Percentiles rank a stretch among this genome's conserved stretches.
Conservation (phyloP, 202 grass and related monocot genomes). For the Carex arenaria region DNA sequence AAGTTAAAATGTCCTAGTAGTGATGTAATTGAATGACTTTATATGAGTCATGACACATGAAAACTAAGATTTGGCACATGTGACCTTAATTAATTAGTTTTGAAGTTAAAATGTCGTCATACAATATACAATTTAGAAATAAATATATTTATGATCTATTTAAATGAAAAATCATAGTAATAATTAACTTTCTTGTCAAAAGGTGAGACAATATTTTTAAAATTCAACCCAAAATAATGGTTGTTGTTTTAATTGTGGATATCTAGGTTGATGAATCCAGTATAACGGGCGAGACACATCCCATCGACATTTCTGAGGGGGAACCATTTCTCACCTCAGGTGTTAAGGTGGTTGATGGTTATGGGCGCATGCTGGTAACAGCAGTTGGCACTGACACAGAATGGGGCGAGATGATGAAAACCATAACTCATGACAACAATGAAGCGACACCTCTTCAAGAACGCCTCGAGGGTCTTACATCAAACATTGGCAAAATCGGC, state of each 20-base stretch:
- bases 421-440: slow-evolving; percentile 39
- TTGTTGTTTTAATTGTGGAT: not conserved
- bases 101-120: not conserved
- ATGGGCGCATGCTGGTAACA: slow-evolving; percentile 56
- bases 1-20: too few relatives aligned
- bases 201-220: not conserved
- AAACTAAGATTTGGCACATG: not conserved
- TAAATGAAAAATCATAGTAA: not conserved
- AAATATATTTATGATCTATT: not conserved
- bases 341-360: slow-evolving; percentile 73
- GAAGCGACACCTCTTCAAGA: slow-evolving; percentile 71
- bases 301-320: slow-evolving; percentile 24
- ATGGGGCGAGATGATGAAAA: slow-evolving; percentile 91
- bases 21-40: not conserved
- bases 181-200: not conserved
- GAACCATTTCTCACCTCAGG: slow-evolving; percentile 57
- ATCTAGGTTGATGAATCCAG: slow-evolving; percentile 68
- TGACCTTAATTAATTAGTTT: too few relatives aligned
- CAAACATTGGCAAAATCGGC: slow-evolving; percentile 72
- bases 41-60: not conserved
- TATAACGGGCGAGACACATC: slow-evolving; percentile 77
- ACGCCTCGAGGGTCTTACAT: slow-evolving; percentile 57
- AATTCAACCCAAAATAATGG: not conserved
- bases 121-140: not conserved
- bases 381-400: slow-evolving; percentile 60